Conservation (phyloP, 139 green algal species). For the Eudorina sp. region DNA sequence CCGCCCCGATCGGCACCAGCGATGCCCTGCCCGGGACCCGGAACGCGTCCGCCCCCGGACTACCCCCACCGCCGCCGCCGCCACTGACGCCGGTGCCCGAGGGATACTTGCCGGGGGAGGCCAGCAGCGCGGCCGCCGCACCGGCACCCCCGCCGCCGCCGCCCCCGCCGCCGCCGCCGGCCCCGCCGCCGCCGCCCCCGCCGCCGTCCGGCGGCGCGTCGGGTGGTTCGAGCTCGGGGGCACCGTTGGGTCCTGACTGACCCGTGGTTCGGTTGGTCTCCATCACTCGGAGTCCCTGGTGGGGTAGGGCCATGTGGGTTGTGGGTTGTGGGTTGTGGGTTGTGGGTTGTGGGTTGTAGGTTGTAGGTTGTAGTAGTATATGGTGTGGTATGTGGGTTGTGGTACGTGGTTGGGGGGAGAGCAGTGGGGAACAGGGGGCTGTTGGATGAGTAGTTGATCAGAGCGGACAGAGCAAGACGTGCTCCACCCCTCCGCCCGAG, state of each 20-base stretch:
- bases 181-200: not conserved
- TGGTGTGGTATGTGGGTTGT: too few species aligned
- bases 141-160: not conserved
- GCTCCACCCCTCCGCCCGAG: too few species aligned
- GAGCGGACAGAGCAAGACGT: too few species aligned
- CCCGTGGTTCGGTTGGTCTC: slow-evolving; percentile 4
- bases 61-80: not conserved
- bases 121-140: too few species aligned
- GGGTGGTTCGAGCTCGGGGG: not conserved
- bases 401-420: too few species aligned
- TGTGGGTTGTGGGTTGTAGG: too few species aligned
- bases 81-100: not conserved
- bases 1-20: not conserved
- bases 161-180: not conserved
- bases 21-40: not conserved
- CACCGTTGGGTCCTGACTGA: not conserved
- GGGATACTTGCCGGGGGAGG: not conserved
- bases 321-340: too few species aligned
- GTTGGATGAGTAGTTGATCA: too few species aligned
- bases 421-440: too few species aligned
- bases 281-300: slow-evolving; percentile 50
- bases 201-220: not conserved
- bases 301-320: too few species aligned
- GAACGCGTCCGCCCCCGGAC: not conserved
- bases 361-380: too few species aligned